These are phyloP conservation scores for Coemansia sp. DNA, from an alignment of 192 early-diverging fungal species.

Conservation along the genomic window DNA sequence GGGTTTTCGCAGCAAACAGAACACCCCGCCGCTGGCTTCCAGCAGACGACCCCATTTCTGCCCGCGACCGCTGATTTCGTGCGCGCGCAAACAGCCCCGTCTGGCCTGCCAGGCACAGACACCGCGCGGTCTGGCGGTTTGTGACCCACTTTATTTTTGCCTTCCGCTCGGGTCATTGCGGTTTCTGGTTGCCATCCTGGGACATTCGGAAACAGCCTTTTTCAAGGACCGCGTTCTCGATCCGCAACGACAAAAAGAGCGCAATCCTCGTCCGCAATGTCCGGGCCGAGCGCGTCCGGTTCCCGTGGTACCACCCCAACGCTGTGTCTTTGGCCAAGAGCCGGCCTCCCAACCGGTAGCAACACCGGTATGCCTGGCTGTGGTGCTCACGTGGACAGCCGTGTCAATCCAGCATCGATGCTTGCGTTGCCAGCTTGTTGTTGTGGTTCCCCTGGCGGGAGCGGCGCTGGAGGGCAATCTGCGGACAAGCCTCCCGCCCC, in stretches of 20 bases:
- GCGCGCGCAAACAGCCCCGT: too few relatives aligned
- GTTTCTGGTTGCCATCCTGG: neutral
- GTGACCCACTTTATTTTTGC: neutral
- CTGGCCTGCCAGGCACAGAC: too few relatives aligned
- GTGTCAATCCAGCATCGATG: neutral
- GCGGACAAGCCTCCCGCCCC: too few relatives aligned
- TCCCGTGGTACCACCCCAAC: slow-evolving; percentile 4
- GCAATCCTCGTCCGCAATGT: neutral
- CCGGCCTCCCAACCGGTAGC: slow-evolving; percentile 1
- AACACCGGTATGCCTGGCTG: neutral
- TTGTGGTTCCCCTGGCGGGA: neutral
- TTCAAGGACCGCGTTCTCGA: slow-evolving; percentile 4
- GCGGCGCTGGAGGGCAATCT: too few relatives aligned
- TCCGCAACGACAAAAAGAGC: neutral
- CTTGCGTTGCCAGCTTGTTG: neutral
- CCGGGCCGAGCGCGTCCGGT: neutral
- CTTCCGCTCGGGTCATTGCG: neutral
- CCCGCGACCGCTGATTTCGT: too few relatives aligned
- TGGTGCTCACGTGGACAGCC: neutral
- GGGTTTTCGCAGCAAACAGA: too few relatives aligned
- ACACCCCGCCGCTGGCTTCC: too few relatives aligned
- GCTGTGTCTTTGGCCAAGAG: neutral
- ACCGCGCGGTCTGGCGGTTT: too few relatives aligned
- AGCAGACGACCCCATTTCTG: too few relatives aligned
- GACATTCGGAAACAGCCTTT: neutral